phyloP scores from a whole-genome alignment of 495 filamentous ascomycete genomes.

The Aspergillus hancockii region DNA sequence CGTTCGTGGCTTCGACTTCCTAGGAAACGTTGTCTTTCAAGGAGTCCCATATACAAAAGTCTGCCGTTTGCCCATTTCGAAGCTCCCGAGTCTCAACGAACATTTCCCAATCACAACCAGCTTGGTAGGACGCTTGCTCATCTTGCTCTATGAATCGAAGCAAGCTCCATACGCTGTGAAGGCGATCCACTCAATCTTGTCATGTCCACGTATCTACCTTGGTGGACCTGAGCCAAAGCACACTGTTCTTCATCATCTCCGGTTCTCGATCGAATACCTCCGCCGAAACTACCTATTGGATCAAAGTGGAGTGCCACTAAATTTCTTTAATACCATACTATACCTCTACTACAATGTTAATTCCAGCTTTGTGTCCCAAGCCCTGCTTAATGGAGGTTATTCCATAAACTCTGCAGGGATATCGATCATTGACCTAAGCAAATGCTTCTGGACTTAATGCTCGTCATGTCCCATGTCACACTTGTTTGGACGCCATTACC shows the following conservation, averaged over 20 bases:
- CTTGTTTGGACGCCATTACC: slow-evolving; percentile 60
- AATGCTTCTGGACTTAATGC: slow-evolving; percentile 54
- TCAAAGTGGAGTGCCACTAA: slow-evolving; percentile 58
- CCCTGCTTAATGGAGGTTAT: slow-evolving; percentile 65
- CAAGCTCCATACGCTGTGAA: slow-evolving; percentile 58
- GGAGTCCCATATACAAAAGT: slow-evolving; percentile 54
- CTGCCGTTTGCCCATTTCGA: slow-evolving; percentile 65
- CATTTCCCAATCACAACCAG: slow-evolving; percentile 79
- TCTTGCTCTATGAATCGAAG: slow-evolving; percentile 63
- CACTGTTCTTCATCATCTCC: slow-evolving; percentile 70
- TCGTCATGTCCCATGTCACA: slow-evolving; percentile 68
- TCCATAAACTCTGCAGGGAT: slow-evolving; percentile 62
- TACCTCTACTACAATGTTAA: slow-evolving; percentile 77
- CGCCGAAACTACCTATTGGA: slow-evolving; percentile 65
- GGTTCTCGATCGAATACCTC: slow-evolving; percentile 81
- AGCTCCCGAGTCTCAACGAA: slow-evolving; percentile 69
- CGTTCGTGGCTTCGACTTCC: slow-evolving; percentile 77
- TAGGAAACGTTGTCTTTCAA: slow-evolving; percentile 81
- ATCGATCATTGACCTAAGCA: slow-evolving; percentile 36
- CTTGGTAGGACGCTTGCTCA: slow-evolving; percentile 67
- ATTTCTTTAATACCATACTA: slow-evolving; percentile 65
- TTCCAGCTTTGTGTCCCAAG: slow-evolving; percentile 72
- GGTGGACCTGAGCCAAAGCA: slow-evolving; percentile 62
- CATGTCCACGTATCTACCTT: slow-evolving; percentile 67
- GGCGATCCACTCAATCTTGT: slow-evolving; percentile 66